These are phyloP conservation scores for Cyamopsis tetragonoloba DNA, from an alignment of 306 rosid genomes.

Conservation along the genomic window DNA sequence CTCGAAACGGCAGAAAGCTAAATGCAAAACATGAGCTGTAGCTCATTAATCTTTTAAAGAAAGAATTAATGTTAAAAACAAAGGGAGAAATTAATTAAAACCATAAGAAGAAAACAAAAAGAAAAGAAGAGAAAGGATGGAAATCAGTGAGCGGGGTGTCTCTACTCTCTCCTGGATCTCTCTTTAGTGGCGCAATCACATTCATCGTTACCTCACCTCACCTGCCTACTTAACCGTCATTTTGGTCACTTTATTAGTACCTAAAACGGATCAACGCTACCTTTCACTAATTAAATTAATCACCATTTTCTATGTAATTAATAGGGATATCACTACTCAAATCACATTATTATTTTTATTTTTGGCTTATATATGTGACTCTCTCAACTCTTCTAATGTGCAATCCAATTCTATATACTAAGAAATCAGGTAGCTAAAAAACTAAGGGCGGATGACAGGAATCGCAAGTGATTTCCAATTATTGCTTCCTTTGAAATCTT, in stretches of 20 bases:
- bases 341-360: neutral
- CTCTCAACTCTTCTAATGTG: slow-evolving; percentile 5
- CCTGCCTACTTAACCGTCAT: slow-evolving; percentile 10
- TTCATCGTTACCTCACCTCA: neutral
- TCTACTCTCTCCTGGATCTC: neutral
- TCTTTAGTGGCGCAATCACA: neutral
- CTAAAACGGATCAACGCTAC: slow-evolving; percentile 9
- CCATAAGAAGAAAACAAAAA: slow-evolving; percentile 7
- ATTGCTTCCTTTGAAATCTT: slow-evolving; percentile 27
- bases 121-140: neutral
- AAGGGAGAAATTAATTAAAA: neutral
- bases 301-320: neutral
- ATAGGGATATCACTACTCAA: slow-evolving; percentile 24
- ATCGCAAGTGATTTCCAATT: neutral
- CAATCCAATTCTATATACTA: slow-evolving; percentile 12
- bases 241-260: slow-evolving; percentile 12
- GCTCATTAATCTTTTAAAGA: slow-evolving; percentile 27
- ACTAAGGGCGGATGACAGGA: slow-evolving; percentile 41
- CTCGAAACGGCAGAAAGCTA: slow-evolving; percentile 29
- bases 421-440: slow-evolving; percentile 37
- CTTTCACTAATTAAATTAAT: too few relatives aligned
- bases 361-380: neutral
- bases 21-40: slow-evolving; percentile 34
- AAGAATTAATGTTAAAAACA: neutral
- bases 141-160: slow-evolving; percentile 44